Base-by-base conservation (phyloP, 805 yeast species). In the Myxozyma mucilagina region DNA sequence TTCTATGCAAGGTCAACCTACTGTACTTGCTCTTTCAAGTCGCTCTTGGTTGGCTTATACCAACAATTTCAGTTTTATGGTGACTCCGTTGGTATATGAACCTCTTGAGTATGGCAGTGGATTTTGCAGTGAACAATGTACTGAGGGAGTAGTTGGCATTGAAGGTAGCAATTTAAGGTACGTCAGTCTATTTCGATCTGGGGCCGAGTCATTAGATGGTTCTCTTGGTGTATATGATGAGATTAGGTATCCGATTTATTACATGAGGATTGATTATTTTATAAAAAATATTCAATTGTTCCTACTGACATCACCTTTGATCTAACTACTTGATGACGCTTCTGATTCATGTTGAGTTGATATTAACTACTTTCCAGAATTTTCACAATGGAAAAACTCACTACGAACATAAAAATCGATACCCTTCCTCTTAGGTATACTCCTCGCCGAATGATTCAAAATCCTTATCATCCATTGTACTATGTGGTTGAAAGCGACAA, bases 141-240 rank as follows among this genome's bases (percentile, higher is more conserved):
- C 77, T 1, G 77, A 79, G 53, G 93, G 93, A 1, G 74, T 86
- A 2, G 84, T 90, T 32, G 91, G 89, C 0, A 77, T 88, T 16
- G 76, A 77, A 42, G 82, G 80, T 1, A 78, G 77, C 47, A 78
- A 75, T 20, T 74, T 90, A 60, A 73, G 79, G 68, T 66, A 47
- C 18, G 68, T 13, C 20, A 10, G 14, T 47, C 43, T 24, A n/a
- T 29, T 5, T 35, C 32, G 18, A 45, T 39, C 29, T 50, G 29
- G 57, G 73, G 16, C 71, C 65, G 1, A 66, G 73, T 35, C 76
- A 72, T 18, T 14, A 54, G 50, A 47, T 41, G 13, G 44, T n/a
- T 13, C 16, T n/a, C 16, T 41, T n/a, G 6, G 44, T 20, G 13
- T n/a, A 42, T 44, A 64, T 60, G 68, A 65, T 56, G 67, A 64